These are phyloP conservation scores for Rubus idaeus DNA, from an alignment of 306 rosid genomes.

Conservation along the genomic window DNA sequence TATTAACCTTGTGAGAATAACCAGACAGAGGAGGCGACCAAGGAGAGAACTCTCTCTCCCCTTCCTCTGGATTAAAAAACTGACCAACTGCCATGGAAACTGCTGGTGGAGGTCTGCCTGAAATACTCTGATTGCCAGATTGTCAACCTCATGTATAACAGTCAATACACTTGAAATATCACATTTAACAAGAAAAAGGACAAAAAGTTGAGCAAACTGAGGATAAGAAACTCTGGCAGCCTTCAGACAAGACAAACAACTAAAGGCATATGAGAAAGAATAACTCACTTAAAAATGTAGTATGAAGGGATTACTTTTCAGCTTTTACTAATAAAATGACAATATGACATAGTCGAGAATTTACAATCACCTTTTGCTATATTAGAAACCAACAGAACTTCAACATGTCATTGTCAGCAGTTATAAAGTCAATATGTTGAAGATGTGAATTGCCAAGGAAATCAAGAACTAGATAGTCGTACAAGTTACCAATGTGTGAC, in stretches of 20 bases:
- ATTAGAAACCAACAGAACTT: not conserved
- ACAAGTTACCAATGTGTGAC: not conserved
- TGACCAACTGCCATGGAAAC: constrained; percentile 99
- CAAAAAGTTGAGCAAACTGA: not conserved
- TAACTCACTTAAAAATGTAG: not conserved
- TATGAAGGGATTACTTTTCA: not conserved
- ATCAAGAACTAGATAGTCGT: not conserved
- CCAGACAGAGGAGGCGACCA: constrained; percentile 71
- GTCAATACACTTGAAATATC: constrained; percentile 3
- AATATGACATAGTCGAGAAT: not conserved
- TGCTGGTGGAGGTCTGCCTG: constrained; percentile 99
- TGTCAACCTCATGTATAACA: constrained; percentile 37
- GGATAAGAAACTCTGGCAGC: not conserved
- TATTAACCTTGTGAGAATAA: constrained; percentile 70
- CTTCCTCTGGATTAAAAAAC: constrained; percentile 88
- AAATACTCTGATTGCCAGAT: constrained; percentile 71
- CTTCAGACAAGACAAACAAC: not conserved
- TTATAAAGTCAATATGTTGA: not conserved
- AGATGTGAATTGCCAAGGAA: not conserved
- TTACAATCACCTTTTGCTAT: not conserved
- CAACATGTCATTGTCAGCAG: not conserved
- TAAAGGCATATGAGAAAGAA: not conserved
- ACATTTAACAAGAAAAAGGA: constrained; percentile 7
- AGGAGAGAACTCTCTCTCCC: constrained; percentile 65
- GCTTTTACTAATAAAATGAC: not conserved